phyloP scores from a whole-genome alignment of 1,139 yeast species.

The Nakaseomyces kungkrabaensis region DNA sequence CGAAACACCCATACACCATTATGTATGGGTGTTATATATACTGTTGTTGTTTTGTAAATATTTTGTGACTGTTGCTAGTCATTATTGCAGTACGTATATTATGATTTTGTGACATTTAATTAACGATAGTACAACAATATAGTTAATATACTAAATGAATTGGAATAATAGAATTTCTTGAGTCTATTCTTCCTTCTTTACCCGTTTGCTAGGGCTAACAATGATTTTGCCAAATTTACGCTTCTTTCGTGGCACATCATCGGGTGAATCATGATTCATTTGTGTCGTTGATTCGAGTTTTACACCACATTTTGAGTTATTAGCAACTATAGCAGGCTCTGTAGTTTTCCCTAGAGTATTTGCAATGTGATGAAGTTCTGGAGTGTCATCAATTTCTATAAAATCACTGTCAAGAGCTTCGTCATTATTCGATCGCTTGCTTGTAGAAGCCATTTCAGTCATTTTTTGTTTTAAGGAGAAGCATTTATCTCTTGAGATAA shows the following conservation, averaged over 20 bases:
- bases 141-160: no score
- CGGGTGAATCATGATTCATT: not conserved
- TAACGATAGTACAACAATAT: no score
- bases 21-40: not conserved
- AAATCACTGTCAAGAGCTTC: not conserved
- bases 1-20: not conserved
- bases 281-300: not conserved
- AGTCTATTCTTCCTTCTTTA: not conserved
- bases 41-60: not conserved
- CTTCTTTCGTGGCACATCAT: not conserved
- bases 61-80: not conserved
- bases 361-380: not conserved
- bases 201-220: not conserved
- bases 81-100: no score
- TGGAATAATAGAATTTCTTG: no score
- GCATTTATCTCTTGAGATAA: not conserved
- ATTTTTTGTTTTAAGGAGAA: not conserved
- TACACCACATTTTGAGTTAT: no score
- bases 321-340: no score
- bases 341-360: no score
- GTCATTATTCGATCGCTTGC: not conserved
- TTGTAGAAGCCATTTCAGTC: not conserved
- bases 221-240: not conserved
- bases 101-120: no score
- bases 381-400: not conserved